Conservation (phyloP, 2,329 filamentous ascomycete genomes). For the Hypoxylon sp. region DNA sequence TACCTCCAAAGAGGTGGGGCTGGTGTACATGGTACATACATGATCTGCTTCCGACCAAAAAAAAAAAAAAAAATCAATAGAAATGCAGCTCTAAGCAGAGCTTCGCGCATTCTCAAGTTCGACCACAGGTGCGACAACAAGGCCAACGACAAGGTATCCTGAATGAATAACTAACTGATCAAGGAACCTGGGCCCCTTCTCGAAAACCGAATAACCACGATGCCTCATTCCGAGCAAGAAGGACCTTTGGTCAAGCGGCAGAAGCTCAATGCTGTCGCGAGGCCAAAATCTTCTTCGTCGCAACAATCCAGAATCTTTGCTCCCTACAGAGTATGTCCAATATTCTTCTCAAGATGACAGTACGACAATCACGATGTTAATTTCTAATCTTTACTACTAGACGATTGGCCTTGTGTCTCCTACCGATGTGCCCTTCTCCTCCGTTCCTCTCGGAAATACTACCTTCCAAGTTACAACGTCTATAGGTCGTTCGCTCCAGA, state of each 20-base stretch:
- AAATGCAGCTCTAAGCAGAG: constrained; percentile 7
- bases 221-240: constrained; percentile 67
- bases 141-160: neutral
- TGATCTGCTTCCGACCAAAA: neutral
- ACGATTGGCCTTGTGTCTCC: constrained; percentile 94
- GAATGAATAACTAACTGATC: neutral
- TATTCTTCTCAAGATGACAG: neutral
- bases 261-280: constrained; percentile 62
- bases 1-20: neutral
- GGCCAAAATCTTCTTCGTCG: constrained; percentile 49
- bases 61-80: constrained; percentile 10
- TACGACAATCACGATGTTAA: neutral
- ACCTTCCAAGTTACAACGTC: constrained; percentile 98
- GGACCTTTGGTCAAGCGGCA: constrained; percentile 78
- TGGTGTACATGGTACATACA: too few relatives aligned
- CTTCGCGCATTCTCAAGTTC: neutral
- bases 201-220: constrained; percentile 44
- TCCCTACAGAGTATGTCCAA: constrained; percentile 77
- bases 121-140: constrained; percentile 19
- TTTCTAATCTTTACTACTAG: constrained; percentile 53
- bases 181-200: neutral
- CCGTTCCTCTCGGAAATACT: constrained; percentile 86
- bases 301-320: constrained; percentile 84
- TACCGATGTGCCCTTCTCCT: constrained; percentile 88
- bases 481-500: constrained; percentile 88